A percentile compares a stretch with the other conserved stretches of the same genome.
These are phyloP conservation scores for Aspergillus tamarii DNA, from an alignment of 2,329 filamentous ascomycete genomes.

Conservation along the genomic window DNA sequence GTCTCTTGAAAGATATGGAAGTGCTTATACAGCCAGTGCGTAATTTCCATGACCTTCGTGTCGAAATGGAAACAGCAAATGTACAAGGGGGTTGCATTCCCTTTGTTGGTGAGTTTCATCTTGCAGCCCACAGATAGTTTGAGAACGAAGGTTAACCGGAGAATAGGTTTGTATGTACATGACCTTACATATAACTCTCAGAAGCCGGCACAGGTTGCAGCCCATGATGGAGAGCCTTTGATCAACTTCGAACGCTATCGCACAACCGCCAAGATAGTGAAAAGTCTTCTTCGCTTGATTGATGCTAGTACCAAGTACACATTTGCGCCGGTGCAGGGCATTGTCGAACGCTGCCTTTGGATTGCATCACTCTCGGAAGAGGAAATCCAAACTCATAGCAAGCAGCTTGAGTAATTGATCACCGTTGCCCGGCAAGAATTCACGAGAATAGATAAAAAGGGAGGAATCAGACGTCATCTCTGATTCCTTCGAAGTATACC, in stretches of 20 bases:
- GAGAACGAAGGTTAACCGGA: conserved; percentile 7
- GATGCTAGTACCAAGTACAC: conserved; percentile 66
- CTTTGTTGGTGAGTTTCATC: conserved; percentile 58
- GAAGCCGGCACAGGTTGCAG: conserved; percentile 62
- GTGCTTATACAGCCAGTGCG: conserved; percentile 63
- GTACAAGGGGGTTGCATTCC: conserved; percentile 66
- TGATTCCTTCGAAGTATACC: conserved; percentile 12
- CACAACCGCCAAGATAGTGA: conserved; percentile 66
- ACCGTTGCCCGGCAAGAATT: neutral
- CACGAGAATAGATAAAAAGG: neutral
- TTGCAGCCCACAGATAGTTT: neutral
- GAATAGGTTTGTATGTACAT: conserved; percentile 63
- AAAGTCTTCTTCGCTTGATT: conserved; percentile 64
- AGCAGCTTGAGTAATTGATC: conserved; percentile 41
- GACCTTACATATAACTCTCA: conserved; percentile 70
- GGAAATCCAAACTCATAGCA: conserved; percentile 55
- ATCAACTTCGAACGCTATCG: conserved; percentile 70
- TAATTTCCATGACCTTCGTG: conserved; percentile 65
- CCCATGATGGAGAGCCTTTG: conserved; percentile 54
- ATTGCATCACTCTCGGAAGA: conserved; percentile 63
- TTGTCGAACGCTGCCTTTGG: conserved; percentile 67
- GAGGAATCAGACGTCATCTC: neutral
- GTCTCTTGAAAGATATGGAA: conserved; percentile 62
- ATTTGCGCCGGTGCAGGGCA: conserved; percentile 60
- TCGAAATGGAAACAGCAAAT: conserved; percentile 65